Evolutionary conservation across 352 stramenopile species (phyloP), one percentile per base, ranked within the genome.

Genomic region (Pythium dissimile): DNA sequence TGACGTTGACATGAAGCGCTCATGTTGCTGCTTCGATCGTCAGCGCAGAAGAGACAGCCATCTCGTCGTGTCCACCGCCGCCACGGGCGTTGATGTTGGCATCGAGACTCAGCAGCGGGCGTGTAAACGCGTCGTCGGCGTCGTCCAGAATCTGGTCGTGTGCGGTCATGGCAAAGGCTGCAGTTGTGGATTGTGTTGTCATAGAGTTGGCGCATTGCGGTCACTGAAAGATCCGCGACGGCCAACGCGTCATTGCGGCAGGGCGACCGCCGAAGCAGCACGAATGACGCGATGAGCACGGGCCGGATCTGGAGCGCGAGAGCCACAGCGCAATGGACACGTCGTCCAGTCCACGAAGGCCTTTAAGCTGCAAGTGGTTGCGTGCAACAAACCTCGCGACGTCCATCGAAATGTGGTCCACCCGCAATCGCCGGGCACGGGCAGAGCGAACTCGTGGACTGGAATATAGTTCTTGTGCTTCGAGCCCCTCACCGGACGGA

Each of bases 161-260:
- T n/a, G n/a, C n/a, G n/a, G n/a, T 18, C 30, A 20, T 31, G 9
- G 16, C 51, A 59, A 2, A 51, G 21, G 13, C 28, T 35, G 3
- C 41, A 28, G 7, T 43, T 32, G 1, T 20, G 1, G 20, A 34
- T 2, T 3, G 26, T 7, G 24, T 52, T 59, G 2, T 12, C 15
- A n/a, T 59, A 41, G 28, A 59, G 4, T 12, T 16, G 42, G 3
- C 23, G 15, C 15, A 90, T 73, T 13, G 54, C n/a, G n/a, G n/a
- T n/a, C n/a, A n/a, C n/a, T n/a, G 66, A 71, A 21, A 87, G 27
- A 28, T 90, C 77, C 2, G 75, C 75, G 6, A 84, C 49, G 5
- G 77, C 81, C 1, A 77, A 34, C 5, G 73, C 24, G 2, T 47
- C 39, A 16, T 72, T 50, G 1, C 1, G 38, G 56, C 77, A 90